Evolutionary conservation across 345 rosid species (phyloP), one percentile per base, ranked within the genome.

Genomic region (Boechera stricta): DNA sequence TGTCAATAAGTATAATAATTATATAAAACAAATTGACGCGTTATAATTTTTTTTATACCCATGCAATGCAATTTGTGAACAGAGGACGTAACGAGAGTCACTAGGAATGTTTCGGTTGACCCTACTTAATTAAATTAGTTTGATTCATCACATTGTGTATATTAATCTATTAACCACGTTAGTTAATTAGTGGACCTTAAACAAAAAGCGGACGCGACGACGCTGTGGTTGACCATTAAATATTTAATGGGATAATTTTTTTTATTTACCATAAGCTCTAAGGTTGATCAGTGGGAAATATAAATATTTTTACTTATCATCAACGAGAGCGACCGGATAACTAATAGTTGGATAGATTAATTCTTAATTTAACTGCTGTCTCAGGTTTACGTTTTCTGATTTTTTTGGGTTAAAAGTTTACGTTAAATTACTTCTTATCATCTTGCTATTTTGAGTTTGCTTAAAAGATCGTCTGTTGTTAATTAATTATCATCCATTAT

Each of bases 61-160:
- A 71, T 77, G 80, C 80, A 70, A 42, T 77, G 71, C 75, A 77
- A 70, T 42, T 68, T 41, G 79, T 11, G 36, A 49, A 71, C 55
- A 26, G 44, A 29, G 36, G 60, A 64, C 76, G 72, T 47, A 55
- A 63, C 60, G 45, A 47, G 51, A n/a, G 67, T 64, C 66, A 71
- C 33, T 42, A 76, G 4, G 71, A 64, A 54, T 70, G 65, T 54
- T 76, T 69, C 16, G 15, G 44, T 29, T 70, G 80, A 63, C 33
- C 75, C 80, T 38, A 62, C 58, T 55, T 62, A 10, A 24, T 60
- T 76, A 24, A 42, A 62, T 53, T 44, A 33, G 28, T 47, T 36
- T 77, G 65, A 36, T 77, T 36, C 32, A 28, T 71, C 71, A 64
- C 71, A 38, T 56, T 71, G 67, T 58, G 45, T 47, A 32, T 70